Base-by-base conservation (phyloP, 2,329 filamentous ascomycete genomes). In the Ophiostoma quercus region DNA sequence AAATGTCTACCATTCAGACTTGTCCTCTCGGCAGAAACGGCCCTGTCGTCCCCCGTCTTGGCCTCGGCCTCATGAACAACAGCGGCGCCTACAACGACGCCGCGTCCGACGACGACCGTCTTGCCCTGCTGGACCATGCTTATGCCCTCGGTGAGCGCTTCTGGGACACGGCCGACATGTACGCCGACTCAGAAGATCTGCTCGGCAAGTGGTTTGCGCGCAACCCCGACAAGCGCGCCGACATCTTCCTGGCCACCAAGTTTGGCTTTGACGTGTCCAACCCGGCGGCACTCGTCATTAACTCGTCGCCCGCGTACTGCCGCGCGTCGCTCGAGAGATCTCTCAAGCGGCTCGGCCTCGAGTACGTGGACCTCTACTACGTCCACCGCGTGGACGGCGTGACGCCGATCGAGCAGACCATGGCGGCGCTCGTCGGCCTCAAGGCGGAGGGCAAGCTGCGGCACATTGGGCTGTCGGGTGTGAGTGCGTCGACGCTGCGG, bases 331-430 rank as follows among this genome's bases (percentile, higher is more conserved):
- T 77, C 77, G 34, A 72, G 70, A 22, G 82, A 79, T 65, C 76
- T 88, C 51, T 69, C 80, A 74, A 78, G 16, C 25, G 80, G 34
- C 77, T 89, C 1, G 82, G 83, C 0, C 81, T 84, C 0, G 78
- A 81, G 3, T 82, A 82, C 68, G 82, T 88, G 70, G 87, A 88
- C 74, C 79, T 88, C 25, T 82, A 83, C 73, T 84, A 85, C 74
- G 79, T 82, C 57, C 84, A 85, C 74, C 80, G 84, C 8, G 74
- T 84, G n/a, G 82, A 85, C 71, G 77, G 78, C 3, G 75, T 76
- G 51, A 81, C 80, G 8, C 81, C 82, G 1, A 76, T 81, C n/a
- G 81, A 83, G 75, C 78, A 83, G 72, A 85, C 80, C 1, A 82
- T 85, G 77, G 77, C 77, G 65, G 82, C 79, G 8, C 74, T 85